Conservation (phyloP, 768 basidiomycete species). For the Boletus pseudo-olivaceus region DNA sequence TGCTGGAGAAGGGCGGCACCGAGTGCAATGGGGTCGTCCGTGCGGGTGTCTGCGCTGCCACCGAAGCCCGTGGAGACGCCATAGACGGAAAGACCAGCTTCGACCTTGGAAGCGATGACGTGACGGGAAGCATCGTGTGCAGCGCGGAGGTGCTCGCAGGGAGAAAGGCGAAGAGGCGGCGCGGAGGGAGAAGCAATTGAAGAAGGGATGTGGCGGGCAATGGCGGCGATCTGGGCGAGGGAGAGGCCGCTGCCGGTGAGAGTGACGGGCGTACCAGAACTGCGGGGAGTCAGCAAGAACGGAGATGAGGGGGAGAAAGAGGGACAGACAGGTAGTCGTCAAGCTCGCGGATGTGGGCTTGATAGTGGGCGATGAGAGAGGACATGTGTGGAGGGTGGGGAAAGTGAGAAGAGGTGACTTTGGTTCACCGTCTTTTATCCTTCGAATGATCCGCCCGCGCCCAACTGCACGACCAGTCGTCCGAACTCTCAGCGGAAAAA, state of each 20-base stretch:
- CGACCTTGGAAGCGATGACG: slow-evolving; percentile 65
- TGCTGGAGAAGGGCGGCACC: slow-evolving; percentile 84
- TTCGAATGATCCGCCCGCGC: slow-evolving; percentile 21
- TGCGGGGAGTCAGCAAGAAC: slow-evolving; percentile 24
- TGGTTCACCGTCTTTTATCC: slow-evolving; percentile 1
- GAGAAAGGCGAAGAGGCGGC: slow-evolving; percentile 22
- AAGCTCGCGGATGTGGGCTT: slow-evolving; percentile 59
- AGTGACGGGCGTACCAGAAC: slow-evolving; percentile 58
- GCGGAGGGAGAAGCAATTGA: slow-evolving; percentile 38
- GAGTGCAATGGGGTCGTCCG: slow-evolving; percentile 66
- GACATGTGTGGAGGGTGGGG: slow-evolving; percentile 5
- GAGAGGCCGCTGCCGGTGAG: slow-evolving; percentile 71
- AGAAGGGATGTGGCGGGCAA: slow-evolving; percentile 52
- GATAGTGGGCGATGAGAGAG: slow-evolving; percentile 50
- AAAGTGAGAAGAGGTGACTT: neutral
- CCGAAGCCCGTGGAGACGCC: slow-evolving; percentile 86
- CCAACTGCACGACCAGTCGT: neutral
- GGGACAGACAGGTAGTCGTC: slow-evolving; percentile 57
- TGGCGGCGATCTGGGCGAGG: slow-evolving; percentile 74
- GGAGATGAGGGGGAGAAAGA: neutral
- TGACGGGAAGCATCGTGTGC: slow-evolving; percentile 62
- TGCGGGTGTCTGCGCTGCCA: slow-evolving; percentile 85
- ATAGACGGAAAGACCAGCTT: slow-evolving; percentile 67
- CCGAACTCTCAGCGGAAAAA: neutral
- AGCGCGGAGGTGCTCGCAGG: slow-evolving; percentile 33